phyloP scores from a whole-genome alignment of 495 filamentous ascomycete species.

The Aspergillus saccharolyticus region DNA sequence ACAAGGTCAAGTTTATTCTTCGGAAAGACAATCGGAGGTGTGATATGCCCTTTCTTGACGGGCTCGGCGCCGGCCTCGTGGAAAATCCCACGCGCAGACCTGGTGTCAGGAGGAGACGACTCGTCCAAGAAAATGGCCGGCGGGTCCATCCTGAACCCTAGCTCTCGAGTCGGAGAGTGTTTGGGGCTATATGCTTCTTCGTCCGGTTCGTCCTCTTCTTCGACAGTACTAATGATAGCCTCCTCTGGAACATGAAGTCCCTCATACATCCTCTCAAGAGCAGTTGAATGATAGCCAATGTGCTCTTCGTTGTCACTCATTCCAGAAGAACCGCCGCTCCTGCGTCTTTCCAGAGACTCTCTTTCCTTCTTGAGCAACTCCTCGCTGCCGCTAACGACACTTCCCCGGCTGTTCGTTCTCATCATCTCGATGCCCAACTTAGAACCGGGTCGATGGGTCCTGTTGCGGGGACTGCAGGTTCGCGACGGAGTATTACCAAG shows the following conservation, averaged over 20 bases:
- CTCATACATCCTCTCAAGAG: slow-evolving; percentile 32
- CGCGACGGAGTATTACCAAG: slow-evolving; percentile 58
- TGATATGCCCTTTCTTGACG: slow-evolving; percentile 28
- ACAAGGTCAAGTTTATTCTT: neutral
- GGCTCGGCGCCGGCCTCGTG: slow-evolving; percentile 7
- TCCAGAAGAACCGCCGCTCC: slow-evolving; percentile 20
- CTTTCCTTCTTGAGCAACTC: slow-evolving; percentile 38
- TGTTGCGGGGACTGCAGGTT: slow-evolving; percentile 52
- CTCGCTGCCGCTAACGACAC: slow-evolving; percentile 57
- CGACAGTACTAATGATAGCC: slow-evolving; percentile 23
- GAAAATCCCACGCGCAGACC: slow-evolving; percentile 12
- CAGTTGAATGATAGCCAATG: slow-evolving; percentile 17
- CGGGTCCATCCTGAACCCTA: slow-evolving; percentile 5
- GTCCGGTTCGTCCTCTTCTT: slow-evolving; percentile 3
- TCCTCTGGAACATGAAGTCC: slow-evolving; percentile 40
- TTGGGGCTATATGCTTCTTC: slow-evolving; percentile 23
- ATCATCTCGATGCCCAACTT: slow-evolving; percentile 94
- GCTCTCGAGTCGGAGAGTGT: slow-evolving; percentile 18
- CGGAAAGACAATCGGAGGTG: slow-evolving; percentile 27
- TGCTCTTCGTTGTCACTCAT: slow-evolving; percentile 22
- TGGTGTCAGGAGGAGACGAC: slow-evolving; percentile 22
- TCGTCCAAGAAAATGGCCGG: slow-evolving; percentile 4
- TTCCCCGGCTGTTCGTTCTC: slow-evolving; percentile 87
- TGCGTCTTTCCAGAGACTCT: slow-evolving; percentile 27
- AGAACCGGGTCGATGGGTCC: slow-evolving; percentile 54